phyloP scores from a whole-genome alignment of 1,284 basidiomycete genomes.

The Termitomyces sp. region DNA sequence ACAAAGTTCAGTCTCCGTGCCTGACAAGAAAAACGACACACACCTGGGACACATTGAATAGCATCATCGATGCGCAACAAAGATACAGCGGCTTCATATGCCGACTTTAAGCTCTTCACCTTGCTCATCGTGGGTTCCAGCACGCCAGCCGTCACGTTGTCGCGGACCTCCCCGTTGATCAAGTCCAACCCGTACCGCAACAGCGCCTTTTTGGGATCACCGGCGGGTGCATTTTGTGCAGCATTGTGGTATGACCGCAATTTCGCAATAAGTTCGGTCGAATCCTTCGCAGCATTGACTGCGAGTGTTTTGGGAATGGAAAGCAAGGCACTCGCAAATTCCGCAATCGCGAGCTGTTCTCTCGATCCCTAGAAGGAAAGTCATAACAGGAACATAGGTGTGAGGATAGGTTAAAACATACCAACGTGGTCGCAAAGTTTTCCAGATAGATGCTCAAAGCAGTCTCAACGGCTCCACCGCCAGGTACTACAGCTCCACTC shows the following conservation, averaged over 20 bases:
- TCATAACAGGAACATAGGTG: constrained; percentile 7
- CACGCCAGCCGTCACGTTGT: constrained; percentile 92
- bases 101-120: constrained; percentile 93
- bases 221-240: constrained; percentile 85
- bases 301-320: constrained; percentile 97
- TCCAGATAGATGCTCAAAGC: constrained; percentile 97
- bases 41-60: constrained; percentile 80
- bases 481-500: constrained; percentile 93
- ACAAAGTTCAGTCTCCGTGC: constrained; percentile 17
- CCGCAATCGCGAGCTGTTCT: constrained; percentile 98
- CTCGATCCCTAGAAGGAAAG: constrained; percentile 73
- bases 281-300: constrained; percentile 98
- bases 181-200: constrained; percentile 95
- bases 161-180: constrained; percentile 89
- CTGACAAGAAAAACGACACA: constrained; percentile 22
- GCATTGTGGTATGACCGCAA: constrained; percentile 96
- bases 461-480: constrained; percentile 96
- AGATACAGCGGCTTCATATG: constrained; percentile 95
- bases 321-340: constrained; percentile 91
- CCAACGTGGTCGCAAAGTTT: constrained; percentile 97
- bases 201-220: constrained; percentile 94
- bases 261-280: constrained; percentile 96
- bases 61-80: constrained; percentile 95
- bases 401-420: constrained; percentile 34
- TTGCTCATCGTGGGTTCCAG: constrained; percentile 97